phyloP scores from a whole-genome alignment of 208 protist species.

The Trypanosoma brucei region DNA sequence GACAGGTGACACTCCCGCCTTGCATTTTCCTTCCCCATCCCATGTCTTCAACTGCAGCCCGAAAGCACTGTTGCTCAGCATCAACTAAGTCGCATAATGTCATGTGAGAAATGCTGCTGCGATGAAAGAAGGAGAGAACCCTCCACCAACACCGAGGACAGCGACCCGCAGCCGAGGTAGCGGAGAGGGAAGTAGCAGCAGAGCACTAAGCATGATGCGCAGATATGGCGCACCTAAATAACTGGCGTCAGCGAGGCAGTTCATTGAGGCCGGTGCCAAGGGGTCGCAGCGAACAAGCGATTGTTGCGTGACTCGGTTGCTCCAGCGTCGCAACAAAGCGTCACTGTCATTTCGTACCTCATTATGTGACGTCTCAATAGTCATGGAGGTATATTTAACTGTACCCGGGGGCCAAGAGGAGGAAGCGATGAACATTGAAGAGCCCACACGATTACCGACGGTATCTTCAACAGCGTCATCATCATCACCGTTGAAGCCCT shows the following conservation, averaged over 20 bases:
- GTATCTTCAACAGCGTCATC: neutral
- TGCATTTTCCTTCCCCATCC: too few species aligned
- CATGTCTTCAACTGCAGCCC: slow-evolving; percentile 66
- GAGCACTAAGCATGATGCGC: slow-evolving; percentile 66
- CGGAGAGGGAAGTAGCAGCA: slow-evolving; percentile 51
- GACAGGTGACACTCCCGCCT: slow-evolving; percentile 33
- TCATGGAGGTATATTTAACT: slow-evolving; percentile 64
- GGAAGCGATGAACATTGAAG: slow-evolving; percentile 22
- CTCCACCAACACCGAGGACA: slow-evolving; percentile 77
- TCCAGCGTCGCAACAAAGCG: slow-evolving; percentile 35
- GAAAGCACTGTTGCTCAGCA: slow-evolving; percentile 67
- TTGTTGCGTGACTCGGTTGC: slow-evolving; percentile 71
- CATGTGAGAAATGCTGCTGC: slow-evolving; percentile 54
- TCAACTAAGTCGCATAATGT: slow-evolving; percentile 67
- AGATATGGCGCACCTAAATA: slow-evolving; percentile 79
- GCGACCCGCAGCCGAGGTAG: slow-evolving; percentile 49
- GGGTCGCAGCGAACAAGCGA: slow-evolving; percentile 75
- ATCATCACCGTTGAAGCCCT: too few species aligned
- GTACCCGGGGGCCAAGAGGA: slow-evolving; percentile 56
- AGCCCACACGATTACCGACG: neutral
- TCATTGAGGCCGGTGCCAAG: slow-evolving; percentile 32
- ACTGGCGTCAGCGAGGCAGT: slow-evolving; percentile 53
- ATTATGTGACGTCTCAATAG: slow-evolving; percentile 42
- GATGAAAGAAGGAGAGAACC: slow-evolving; percentile 68
- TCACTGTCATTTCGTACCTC: neutral